Conservation (phyloP, 768 basidiomycete species). For the Rhodocollybia butyracea region DNA sequence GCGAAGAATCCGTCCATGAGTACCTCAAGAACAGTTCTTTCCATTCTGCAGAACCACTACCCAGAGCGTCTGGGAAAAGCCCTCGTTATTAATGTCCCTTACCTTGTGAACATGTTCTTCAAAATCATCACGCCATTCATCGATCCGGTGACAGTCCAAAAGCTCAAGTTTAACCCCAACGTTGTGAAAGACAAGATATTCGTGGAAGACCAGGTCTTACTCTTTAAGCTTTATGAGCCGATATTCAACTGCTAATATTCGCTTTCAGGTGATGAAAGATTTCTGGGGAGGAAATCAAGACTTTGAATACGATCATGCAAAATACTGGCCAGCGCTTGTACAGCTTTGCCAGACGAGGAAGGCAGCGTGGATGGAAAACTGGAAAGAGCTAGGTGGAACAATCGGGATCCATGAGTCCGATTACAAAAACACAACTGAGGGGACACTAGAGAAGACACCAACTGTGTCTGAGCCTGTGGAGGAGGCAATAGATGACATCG, state of each 20-base stretch:
- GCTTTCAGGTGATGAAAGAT: conserved; percentile 39
- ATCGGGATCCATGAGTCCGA: conserved; percentile 81
- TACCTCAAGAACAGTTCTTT: conserved; percentile 44
- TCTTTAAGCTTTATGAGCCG: neutral
- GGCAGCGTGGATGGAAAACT: conserved; percentile 50
- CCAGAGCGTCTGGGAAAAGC: conserved; percentile 81
- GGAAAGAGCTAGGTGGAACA: conserved; percentile 64
- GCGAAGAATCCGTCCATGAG: conserved; percentile 52
- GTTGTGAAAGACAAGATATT: conserved; percentile 67
- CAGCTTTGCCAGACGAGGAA: conserved; percentile 49
- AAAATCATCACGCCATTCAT: conserved; percentile 78
- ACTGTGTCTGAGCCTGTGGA: too few species aligned
- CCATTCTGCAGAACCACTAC: conserved; percentile 78
- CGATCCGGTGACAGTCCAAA: conserved; percentile 75
- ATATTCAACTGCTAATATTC: neutral
- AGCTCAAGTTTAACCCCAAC: conserved; percentile 73
- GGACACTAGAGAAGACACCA: neutral
- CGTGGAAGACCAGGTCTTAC: conserved; percentile 54
- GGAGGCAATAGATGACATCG: neutral
- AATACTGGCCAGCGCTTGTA: conserved; percentile 71
- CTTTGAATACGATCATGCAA: conserved; percentile 71
- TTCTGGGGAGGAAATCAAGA: conserved; percentile 66
- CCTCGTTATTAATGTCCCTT: conserved; percentile 79
- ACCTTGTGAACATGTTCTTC: conserved; percentile 69
- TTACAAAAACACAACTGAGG: conserved; percentile 42